Evolutionary conservation across 495 filamentous ascomycete species (phyloP).

Genomic region (Annulohypoxylon stygium): DNA sequence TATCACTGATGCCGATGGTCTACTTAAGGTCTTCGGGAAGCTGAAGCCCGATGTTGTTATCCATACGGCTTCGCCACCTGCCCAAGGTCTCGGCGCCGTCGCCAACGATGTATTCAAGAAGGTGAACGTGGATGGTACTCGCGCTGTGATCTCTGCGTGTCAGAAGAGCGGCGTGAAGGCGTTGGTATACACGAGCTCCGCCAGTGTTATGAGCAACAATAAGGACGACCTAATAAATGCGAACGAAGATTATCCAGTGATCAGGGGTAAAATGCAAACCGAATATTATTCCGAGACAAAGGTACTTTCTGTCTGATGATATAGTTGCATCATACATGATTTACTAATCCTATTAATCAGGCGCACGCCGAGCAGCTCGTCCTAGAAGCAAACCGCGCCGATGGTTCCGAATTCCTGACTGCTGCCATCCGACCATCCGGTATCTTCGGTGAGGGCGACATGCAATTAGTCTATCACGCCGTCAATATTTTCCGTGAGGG

Average conservation of each 20-base stretch:
- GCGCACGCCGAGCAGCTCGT: slow-evolving; percentile 89
- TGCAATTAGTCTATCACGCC: slow-evolving; percentile 72
- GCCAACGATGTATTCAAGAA: slow-evolving; percentile 75
- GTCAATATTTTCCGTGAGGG: slow-evolving; percentile 73
- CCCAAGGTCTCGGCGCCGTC: slow-evolving; percentile 60
- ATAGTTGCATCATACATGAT: not conserved
- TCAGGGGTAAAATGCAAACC: slow-evolving; percentile 75
- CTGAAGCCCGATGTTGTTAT: slow-evolving; percentile 90
- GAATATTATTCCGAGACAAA: slow-evolving; percentile 96
- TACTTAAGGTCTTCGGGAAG: slow-evolving; percentile 74
- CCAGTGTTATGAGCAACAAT: slow-evolving; percentile 87
- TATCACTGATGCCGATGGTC: slow-evolving; percentile 78
- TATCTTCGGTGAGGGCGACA: slow-evolving; percentile 92
- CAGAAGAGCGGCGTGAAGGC: slow-evolving; percentile 84
- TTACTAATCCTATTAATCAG: slow-evolving; percentile 58
- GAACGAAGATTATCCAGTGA: slow-evolving; percentile 86
- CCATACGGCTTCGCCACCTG: slow-evolving; percentile 87
- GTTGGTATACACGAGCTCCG: slow-evolving; percentile 94
- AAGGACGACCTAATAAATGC: slow-evolving; percentile 86
- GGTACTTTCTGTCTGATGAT: slow-evolving; percentile 57
- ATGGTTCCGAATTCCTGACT: slow-evolving; percentile 75
- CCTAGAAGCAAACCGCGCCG: slow-evolving; percentile 82
- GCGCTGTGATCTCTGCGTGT: slow-evolving; percentile 79
- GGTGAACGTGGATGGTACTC: slow-evolving; percentile 94
- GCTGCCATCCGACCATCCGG: slow-evolving; percentile 86